Percentiles rank a stretch among this genome's conserved stretches.
These are phyloP conservation scores for Neonectria coccinea DNA, from an alignment of 2,329 filamentous ascomycete genomes.

Conservation along the genomic window DNA sequence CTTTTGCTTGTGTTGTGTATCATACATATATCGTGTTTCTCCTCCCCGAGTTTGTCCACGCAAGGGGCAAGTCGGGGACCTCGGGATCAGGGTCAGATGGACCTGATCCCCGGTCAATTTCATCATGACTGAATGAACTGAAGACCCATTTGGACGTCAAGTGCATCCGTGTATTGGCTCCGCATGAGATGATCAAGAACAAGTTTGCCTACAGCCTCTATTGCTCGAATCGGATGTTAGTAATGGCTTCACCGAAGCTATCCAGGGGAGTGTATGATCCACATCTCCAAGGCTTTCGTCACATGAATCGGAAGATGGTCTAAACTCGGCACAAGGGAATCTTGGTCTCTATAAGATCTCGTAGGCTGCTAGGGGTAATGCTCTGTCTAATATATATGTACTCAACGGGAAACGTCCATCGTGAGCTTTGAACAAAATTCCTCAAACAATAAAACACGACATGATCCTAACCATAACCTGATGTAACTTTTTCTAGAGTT, in stretches of 20 bases:
- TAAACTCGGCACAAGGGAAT: background rate
- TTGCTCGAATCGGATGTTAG: too few species aligned
- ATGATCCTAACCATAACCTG: background rate
- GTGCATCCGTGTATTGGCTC: background rate
- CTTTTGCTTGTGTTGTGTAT: slow-evolving; percentile 35
- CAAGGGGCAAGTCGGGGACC: slow-evolving; percentile 10
- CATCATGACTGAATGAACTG: slow-evolving; percentile 31
- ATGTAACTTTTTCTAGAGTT: slow-evolving; percentile 25
- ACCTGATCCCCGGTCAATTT: slow-evolving; percentile 17
- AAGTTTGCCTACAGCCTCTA: background rate
- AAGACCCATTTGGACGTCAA: slow-evolving; percentile 23
- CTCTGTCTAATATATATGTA: background rate
- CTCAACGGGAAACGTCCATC: background rate
- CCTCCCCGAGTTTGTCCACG: slow-evolving; percentile 15
- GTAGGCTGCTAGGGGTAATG: background rate
- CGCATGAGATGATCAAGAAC: background rate
- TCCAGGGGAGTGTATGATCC: background rate
- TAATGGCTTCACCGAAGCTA: too few species aligned
- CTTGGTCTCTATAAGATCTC: background rate
- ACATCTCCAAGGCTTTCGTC: background rate
- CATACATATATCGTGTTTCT: slow-evolving; percentile 40
- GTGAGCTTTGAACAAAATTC: background rate
- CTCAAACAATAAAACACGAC: background rate
- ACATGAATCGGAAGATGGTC: background rate
- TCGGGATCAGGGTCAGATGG: slow-evolving; percentile 21